Evolutionary conservation across 192 early-diverging fungal species (phyloP), one percentile per base, ranked within the genome.

Genomic region (Bifiguratus adelaidae): DNA sequence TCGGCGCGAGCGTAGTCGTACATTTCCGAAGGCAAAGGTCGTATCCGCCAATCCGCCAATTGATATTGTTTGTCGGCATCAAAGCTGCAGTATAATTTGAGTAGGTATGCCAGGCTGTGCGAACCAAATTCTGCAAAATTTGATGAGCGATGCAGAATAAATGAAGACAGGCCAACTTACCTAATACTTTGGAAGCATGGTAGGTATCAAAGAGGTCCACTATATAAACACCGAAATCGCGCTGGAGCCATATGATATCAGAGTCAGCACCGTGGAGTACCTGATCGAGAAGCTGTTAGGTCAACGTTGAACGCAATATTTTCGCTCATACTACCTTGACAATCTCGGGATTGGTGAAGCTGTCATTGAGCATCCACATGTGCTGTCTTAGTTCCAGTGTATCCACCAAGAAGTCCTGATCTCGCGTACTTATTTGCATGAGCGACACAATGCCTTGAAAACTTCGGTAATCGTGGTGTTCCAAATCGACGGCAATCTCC

Each of bases 121-220:
- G 72, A 60, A 27, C 69, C 63, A 61, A 92, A 75, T 41, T 86
- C 83, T 61, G 55, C 20, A 36, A 45, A 33, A 37, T 11, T 33
- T 13, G 18, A 32, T 34, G n/a, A 11, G 12, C 3, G 9, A 3
- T 34, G 11, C 11, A 9, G 19, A 19, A 21, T 2, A 19, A 28
- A 21, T 30, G 9, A 4, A 30, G 15, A 9, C 11, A 27, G 7
- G 4, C 7, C 23, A 16, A 41, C 53, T 44, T 56, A 71, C 63
- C 64, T n/a, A 99, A 71, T 21, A 89, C 64, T 28, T 89, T 73
- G 3, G 92, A 81, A 8, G 93, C 94, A 46, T 94, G 90, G 60
- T 83, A 96, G 0, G 96, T 99, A 64, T 99, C 96, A 59, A 97
- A 97, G 13, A 99, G 58, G 32, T 90, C 88, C 4, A 99, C 96